Evolutionary conservation across 176 grass and related monocot genomes (phyloP).

Genomic region (Areca catechu): DNA sequence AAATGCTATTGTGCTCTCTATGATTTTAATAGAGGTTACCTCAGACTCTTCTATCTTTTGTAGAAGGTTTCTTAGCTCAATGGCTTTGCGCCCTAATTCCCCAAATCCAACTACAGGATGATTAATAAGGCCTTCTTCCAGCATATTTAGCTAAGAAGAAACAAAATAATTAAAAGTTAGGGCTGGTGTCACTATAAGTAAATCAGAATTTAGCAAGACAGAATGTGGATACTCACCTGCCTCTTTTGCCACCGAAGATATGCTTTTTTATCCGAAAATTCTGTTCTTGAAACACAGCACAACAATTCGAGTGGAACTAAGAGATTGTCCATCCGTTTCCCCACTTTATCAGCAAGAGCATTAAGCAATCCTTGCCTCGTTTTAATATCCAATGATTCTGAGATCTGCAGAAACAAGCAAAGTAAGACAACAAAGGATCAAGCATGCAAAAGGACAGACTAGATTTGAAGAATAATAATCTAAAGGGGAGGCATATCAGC

Average conservation of each 20-base stretch:
- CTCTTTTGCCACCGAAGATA: constrained; percentile 99
- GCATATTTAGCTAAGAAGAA: constrained; percentile 79
- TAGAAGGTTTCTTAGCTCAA: constrained; percentile 77
- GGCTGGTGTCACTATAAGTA: no score
- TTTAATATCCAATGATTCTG: constrained; percentile 94
- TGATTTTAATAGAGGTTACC: constrained; percentile 32
- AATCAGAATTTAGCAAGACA: no score
- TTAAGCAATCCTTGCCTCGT: constrained; percentile 93
- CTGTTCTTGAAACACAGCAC: constrained; percentile 81
- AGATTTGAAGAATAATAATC: no score
- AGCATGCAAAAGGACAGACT: no score
- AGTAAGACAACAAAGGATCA: constrained; percentile 3
- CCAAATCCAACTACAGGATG: constrained; percentile 86
- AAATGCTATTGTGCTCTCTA: no score
- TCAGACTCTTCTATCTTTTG: constrained; percentile 97
- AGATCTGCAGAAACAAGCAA: constrained; percentile 52
- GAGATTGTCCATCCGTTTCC: constrained; percentile 96
- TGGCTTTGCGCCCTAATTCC: constrained; percentile 78
- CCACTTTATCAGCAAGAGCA: constrained; percentile 89
- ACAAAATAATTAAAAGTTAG: constrained; percentile 8
- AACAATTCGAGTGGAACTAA: constrained; percentile 93
- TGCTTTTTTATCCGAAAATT: constrained; percentile 98
- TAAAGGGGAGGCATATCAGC: no score
- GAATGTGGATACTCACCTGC: constrained; percentile 49
- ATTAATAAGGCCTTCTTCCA: constrained; percentile 97